Percentiles rank a stretch among this genome's conserved stretches.
Evolutionary conservation across 495 filamentous ascomycete genomes (phyloP).

Genomic region (Trichoderma orchidacearum): DNA sequence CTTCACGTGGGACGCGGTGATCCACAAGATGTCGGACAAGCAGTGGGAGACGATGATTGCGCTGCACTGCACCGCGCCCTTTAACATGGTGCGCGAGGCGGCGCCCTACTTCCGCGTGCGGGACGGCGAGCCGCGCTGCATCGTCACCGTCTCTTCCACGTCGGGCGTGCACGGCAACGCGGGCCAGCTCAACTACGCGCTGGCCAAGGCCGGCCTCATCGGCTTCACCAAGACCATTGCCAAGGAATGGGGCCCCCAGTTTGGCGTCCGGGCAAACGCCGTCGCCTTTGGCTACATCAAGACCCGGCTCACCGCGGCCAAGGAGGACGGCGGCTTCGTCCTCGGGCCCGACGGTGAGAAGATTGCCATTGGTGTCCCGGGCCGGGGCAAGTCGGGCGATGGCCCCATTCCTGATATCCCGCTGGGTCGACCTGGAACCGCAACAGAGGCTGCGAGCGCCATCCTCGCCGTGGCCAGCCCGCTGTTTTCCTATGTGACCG

Average conservation of each 20-base stretch:
- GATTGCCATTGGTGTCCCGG: slow-evolving; percentile 65
- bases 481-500: slow-evolving; percentile 66
- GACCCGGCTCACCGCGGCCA: slow-evolving; percentile 65
- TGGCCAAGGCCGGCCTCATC: slow-evolving; percentile 68
- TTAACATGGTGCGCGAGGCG: slow-evolving; percentile 65
- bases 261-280: slow-evolving; percentile 73
- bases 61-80: slow-evolving; percentile 69
- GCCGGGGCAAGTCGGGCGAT: slow-evolving; percentile 14
- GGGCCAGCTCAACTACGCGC: slow-evolving; percentile 73
- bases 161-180: slow-evolving; percentile 72
- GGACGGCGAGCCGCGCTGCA: slow-evolving; percentile 62
- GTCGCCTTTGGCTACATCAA: slow-evolving; percentile 69
- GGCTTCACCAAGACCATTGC: slow-evolving; percentile 77
- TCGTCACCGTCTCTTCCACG: slow-evolving; percentile 73
- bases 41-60: slow-evolving; percentile 81
- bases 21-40: slow-evolving; percentile 86
- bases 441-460: slow-evolving; percentile 66
- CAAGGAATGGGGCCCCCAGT: slow-evolving; percentile 82
- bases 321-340: slow-evolving; percentile 68
- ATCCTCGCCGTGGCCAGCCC: slow-evolving; percentile 72
- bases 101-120: slow-evolving; percentile 78
- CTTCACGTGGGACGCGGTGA: slow-evolving; percentile 79
- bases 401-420: slow-evolving; percentile 57
- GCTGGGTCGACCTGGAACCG: slow-evolving; percentile 56
- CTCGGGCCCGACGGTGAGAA: slow-evolving; percentile 62